Evolutionary conservation across 2,329 filamentous ascomycete genomes (phyloP).

Genomic region (Pseudovirgaria hyperparasitica): DNA sequence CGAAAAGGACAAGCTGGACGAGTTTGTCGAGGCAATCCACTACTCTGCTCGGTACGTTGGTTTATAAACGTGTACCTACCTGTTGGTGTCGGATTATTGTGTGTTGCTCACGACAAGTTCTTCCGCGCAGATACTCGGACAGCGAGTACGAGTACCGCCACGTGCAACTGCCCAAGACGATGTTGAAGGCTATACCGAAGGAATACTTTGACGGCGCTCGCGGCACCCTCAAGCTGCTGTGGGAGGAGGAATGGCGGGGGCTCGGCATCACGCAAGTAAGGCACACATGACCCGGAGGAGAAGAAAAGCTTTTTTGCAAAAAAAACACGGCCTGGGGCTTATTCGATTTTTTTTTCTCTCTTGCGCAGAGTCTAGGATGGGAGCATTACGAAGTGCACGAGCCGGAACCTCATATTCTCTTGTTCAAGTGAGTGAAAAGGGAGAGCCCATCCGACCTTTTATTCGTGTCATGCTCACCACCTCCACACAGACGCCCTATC

Average conservation of each 20-base stretch:
- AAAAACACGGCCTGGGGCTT: no score
- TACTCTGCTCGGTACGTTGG: constrained; percentile 72
- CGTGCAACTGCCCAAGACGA: constrained; percentile 92
- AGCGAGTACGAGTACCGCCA: constrained; percentile 92
- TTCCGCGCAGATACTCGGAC: constrained; percentile 68
- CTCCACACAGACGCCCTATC: constrained; percentile 56
- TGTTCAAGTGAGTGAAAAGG: constrained; percentile 72
- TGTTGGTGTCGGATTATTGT: background rate
- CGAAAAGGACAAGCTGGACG: constrained; percentile 74
- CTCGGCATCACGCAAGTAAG: constrained; percentile 91
- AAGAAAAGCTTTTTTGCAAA: constrained; percentile 2
- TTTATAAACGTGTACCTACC: constrained; percentile 5
- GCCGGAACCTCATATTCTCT: constrained; percentile 91
- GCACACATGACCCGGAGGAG: constrained; percentile 1
- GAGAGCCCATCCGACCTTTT: background rate
- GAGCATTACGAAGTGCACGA: constrained; percentile 99
- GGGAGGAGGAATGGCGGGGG: constrained; percentile 97
- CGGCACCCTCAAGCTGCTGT: constrained; percentile 88
- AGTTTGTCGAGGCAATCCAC: constrained; percentile 87
- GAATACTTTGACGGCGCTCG: constrained; percentile 84
- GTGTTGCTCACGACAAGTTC: constrained; percentile 10
- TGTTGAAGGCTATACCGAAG: constrained; percentile 93
- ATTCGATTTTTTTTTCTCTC: no score
- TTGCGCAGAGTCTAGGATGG: constrained; percentile 79
- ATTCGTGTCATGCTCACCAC: constrained; percentile 5